Base-by-base conservation (phyloP, 345 rosid genomes). In the Clarkia xantiana region DNA sequence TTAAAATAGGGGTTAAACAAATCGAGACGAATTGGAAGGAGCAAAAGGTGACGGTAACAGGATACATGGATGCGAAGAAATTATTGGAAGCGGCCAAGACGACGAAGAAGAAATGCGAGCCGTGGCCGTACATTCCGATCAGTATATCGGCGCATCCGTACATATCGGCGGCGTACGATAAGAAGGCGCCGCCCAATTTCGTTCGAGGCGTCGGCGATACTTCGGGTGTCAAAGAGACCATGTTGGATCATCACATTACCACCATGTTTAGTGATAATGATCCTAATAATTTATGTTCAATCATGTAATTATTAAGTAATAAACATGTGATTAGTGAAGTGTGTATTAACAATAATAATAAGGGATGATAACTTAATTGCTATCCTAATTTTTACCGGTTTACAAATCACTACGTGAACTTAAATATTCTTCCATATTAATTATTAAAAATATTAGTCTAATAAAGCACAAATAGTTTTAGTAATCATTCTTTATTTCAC, bases 121-220 rank as follows among this genome's bases (percentile, higher is more conserved):
- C 74, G 40, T 88, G 97, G 97, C 97, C 97, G 3, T 88, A 88
- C 16, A 86, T 81, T 11, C 93, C 94, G 1, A 76, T 79, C 66
- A 58, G 50, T 22, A 47, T 81, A 49, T 94, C 76, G 55, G 60
- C 81, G 0, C 57, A 81, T 58, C 94, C 97, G 16, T 81, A 88
- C 49, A 71, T 78, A 42, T 65, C 97, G 18, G 84, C 72, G 45
- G 88, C 94, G 40, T 88, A 88, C 60, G 94, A 84, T 73, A 88
- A 88, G 81, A 88, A 88, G 51, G 97, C 94, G 1, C 97, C 97
- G 6, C 49, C 89, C 6, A 84, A 88, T 56, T 80, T 74, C 47
- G 94, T 81, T n/a, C 62, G 93, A 50, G 69, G 49, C 11, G 57
- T 88, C 25, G 75, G 88, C 0, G 61, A 18, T 64, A 52, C 78